A percentile compares a stretch with the other conserved stretches of the same genome.
These are phyloP conservation scores for Stagonosporopsis vannaccii DNA, from an alignment of 2,329 filamentous ascomycete genomes.

Conservation along the genomic window DNA sequence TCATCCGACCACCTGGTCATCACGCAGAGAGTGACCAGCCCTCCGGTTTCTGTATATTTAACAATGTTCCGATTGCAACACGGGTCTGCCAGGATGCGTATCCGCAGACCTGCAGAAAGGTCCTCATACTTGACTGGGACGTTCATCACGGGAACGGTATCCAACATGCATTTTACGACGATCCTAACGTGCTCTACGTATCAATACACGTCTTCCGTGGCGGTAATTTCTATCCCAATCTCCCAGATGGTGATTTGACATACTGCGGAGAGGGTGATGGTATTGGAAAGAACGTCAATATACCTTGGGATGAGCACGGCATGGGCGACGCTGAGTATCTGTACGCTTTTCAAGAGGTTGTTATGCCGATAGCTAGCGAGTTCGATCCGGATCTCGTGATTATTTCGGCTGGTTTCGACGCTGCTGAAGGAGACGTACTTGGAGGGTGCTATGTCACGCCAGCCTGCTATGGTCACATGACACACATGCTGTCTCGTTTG, in stretches of 20 bases:
- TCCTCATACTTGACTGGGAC: constrained; percentile 92
- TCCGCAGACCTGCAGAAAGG: constrained; percentile 81
- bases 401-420: constrained; percentile 94
- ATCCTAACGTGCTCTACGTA: constrained; percentile 94
- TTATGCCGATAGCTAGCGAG: constrained; percentile 95
- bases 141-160: constrained; percentile 87
- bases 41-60: constrained; percentile 97
- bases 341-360: constrained; percentile 91
- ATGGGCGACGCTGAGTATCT: constrained; percentile 99
- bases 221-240: constrained; percentile 82
- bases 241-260: constrained; percentile 64
- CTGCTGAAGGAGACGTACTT: constrained; percentile 89
- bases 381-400: constrained; percentile 95
- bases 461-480: constrained; percentile 95
- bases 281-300: constrained; percentile 71
- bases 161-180: constrained; percentile 93
- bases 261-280: constrained; percentile 66
- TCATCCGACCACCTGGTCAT: constrained; percentile 93
- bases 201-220: constrained; percentile 89
- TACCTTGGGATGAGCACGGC: constrained; percentile 71
- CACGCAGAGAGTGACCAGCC: constrained; percentile 87
- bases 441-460: constrained; percentile 94
- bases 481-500: constrained; percentile 97
- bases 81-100: constrained; percentile 84
- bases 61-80: constrained; percentile 95